Percentiles rank a stretch among this genome's conserved stretches.
Evolutionary conservation across 495 filamentous ascomycete species (phyloP).

Genomic region (Tuber aestivum): DNA sequence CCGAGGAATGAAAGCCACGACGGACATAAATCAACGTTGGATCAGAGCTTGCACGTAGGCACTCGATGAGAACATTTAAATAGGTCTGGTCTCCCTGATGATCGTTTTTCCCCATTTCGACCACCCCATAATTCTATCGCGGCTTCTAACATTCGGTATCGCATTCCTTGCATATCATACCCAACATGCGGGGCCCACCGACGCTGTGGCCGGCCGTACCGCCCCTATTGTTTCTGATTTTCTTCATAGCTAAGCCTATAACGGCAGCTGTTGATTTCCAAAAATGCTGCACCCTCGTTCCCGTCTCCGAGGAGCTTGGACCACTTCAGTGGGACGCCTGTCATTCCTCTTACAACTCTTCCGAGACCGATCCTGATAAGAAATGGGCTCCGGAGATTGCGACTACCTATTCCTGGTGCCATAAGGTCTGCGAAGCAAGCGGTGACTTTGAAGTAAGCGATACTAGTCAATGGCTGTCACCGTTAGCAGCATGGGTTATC

Average conservation of each 20-base stretch:
- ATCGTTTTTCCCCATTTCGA: neutral
- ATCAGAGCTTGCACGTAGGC: neutral
- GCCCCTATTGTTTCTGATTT: constrained; percentile 4
- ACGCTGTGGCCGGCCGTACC: neutral
- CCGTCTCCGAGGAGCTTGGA: constrained; percentile 25
- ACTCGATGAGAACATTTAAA: neutral
- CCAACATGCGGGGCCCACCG: neutral
- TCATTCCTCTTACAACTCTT: constrained; percentile 27
- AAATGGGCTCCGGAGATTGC: constrained; percentile 31
- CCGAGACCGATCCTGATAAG: constrained; percentile 34
- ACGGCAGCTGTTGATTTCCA: constrained; percentile 25
- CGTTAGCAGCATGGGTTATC: constrained; percentile 36
- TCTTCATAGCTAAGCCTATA: constrained; percentile 2
- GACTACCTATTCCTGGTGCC: constrained; percentile 35
- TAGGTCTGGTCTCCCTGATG: neutral
- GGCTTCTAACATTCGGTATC: neutral
- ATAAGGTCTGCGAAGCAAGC: constrained; percentile 21
- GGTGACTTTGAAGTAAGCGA: constrained; percentile 27
- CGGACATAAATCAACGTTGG: neutral
- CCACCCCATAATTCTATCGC: neutral
- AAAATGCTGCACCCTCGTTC: constrained; percentile 35
- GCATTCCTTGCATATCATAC: neutral
- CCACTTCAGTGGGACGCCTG: constrained; percentile 35
- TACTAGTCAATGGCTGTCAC: constrained; percentile 37
- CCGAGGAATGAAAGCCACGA: neutral